A percentile compares a stretch with the other conserved stretches of the same genome.
Evolutionary conservation across 1,139 yeast species (phyloP).

Genomic region (Suhomyces taliae): DNA sequence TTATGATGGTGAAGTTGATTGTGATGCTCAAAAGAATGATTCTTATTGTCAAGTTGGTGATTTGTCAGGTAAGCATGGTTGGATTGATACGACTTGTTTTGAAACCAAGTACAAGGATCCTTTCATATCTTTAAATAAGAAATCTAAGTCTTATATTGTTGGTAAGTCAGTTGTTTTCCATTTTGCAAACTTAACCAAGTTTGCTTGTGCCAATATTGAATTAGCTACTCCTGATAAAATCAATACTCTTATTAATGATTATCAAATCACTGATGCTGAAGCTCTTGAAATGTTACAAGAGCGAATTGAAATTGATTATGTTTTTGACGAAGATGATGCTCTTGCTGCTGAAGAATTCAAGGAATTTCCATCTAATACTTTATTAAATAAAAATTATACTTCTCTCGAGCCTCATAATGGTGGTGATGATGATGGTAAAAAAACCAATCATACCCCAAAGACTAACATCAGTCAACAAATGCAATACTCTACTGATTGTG

Average conservation of each 20-base stretch:
- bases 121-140: slow-evolving; percentile 50
- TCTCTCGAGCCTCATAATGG: background rate
- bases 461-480: slow-evolving; percentile 1
- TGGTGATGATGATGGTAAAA: background rate
- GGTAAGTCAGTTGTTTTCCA: slow-evolving; percentile 56
- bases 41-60: slow-evolving; percentile 61
- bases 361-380: background rate
- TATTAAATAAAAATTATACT: background rate
- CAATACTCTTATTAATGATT: slow-evolving; percentile 24
- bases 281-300: slow-evolving; percentile 7
- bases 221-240: slow-evolving; percentile 29
- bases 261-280: slow-evolving; percentile 20
- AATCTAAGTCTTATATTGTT: slow-evolving; percentile 49
- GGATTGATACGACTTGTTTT: slow-evolving; percentile 55
- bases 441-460: slow-evolving; percentile 1
- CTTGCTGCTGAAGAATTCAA: slow-evolving; percentile 13
- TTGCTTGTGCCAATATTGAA: slow-evolving; percentile 61
- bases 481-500: slow-evolving; percentile 12
- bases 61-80: slow-evolving; percentile 64
- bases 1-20: slow-evolving; percentile 44
- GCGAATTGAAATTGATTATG: slow-evolving; percentile 16
- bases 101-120: slow-evolving; percentile 55
- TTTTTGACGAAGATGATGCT: slow-evolving; percentile 18
- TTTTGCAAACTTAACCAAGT: slow-evolving; percentile 45
- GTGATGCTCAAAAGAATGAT: slow-evolving; percentile 48